Percentiles rank a stretch among this genome's conserved stretches.
These are phyloP conservation scores for Miscanthus lutarioriparius DNA, from an alignment of 176 grass and related monocot species.

Conservation along the genomic window DNA sequence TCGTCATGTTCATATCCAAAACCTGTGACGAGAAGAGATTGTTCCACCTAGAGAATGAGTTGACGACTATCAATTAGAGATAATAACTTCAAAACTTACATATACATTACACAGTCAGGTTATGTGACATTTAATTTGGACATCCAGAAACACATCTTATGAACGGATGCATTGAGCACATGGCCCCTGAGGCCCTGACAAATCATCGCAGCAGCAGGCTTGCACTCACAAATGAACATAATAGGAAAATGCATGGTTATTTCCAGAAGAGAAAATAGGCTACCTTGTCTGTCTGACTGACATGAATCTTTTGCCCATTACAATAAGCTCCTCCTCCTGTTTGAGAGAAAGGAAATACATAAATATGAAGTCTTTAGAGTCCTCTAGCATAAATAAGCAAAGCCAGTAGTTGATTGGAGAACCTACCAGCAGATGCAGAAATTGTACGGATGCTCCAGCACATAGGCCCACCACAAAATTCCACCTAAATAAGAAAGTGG, in stretches of 20 bases:
- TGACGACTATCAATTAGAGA: conserved; percentile 27
- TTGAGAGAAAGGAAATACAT: conserved; percentile 38
- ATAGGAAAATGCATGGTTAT: background rate
- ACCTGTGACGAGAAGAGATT: conserved; percentile 96
- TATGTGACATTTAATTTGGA: conserved; percentile 19
- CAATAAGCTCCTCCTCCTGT: conserved; percentile 91
- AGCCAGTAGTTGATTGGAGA: conserved; percentile 22
- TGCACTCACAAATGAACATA: conserved; percentile 2
- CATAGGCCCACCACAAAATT: conserved; percentile 94
- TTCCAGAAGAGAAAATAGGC: conserved; percentile 22
- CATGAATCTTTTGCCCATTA: conserved; percentile 94
- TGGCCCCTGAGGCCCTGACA: background rate
- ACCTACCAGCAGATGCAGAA: conserved; percentile 80
- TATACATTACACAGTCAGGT: conserved; percentile 1
- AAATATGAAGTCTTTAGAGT: background rate
- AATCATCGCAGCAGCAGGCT: conserved; percentile 8
- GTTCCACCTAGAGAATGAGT: conserved; percentile 72
- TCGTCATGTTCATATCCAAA: conserved; percentile 99
- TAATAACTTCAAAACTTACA: background rate
- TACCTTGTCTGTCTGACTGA: conserved; percentile 90
- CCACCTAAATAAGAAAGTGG: conserved; percentile 57
- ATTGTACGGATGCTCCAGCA: conserved; percentile 90
- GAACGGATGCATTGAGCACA: conserved; percentile 13
- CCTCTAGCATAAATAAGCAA: conserved; percentile 22
- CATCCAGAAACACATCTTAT: conserved; percentile 28